Conservation (phyloP, 1,284 basidiomycete genomes). For the Ustilago loliicola region DNA sequence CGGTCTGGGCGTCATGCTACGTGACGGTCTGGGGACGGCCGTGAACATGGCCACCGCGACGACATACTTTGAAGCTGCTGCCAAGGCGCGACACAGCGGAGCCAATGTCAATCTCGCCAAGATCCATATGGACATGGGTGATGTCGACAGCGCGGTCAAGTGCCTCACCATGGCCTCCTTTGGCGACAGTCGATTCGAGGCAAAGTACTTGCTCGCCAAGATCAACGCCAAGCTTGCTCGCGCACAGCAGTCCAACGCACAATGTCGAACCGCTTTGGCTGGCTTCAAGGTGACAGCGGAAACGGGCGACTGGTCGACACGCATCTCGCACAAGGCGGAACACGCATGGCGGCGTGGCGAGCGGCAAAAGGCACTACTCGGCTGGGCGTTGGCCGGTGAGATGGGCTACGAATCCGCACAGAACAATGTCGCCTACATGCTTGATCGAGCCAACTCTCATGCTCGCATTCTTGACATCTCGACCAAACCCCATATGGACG, state of each 20-base stretch:
- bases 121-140: slow-evolving; percentile 73
- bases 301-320: slow-evolving; percentile 66
- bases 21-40: slow-evolving; percentile 83
- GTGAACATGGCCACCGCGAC: slow-evolving; percentile 75
- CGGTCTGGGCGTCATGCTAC: slow-evolving; percentile 88
- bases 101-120: slow-evolving; percentile 92
- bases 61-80: slow-evolving; percentile 82
- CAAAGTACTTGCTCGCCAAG: slow-evolving; percentile 54
- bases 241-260: slow-evolving; percentile 33
- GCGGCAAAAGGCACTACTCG: slow-evolving; percentile 55
- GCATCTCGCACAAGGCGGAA: slow-evolving; percentile 64
- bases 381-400: slow-evolving; percentile 88
- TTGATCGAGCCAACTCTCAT: slow-evolving; percentile 77
- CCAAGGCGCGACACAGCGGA: slow-evolving; percentile 77
- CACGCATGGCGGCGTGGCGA: slow-evolving; percentile 65
- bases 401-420: slow-evolving; percentile 91
- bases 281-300: slow-evolving; percentile 61
- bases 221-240: slow-evolving; percentile 51
- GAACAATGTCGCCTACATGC: slow-evolving; percentile 92
- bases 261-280: slow-evolving; percentile 50
- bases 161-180: slow-evolving; percentile 47
- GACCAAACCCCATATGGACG: slow-evolving; percentile 11
- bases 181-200: slow-evolving; percentile 54
- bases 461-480: slow-evolving; percentile 23
- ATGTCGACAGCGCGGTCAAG: slow-evolving; percentile 42